Evolutionary conservation across 2,329 filamentous ascomycete species (phyloP).

Genomic region (Paracamarosporium sp.): DNA sequence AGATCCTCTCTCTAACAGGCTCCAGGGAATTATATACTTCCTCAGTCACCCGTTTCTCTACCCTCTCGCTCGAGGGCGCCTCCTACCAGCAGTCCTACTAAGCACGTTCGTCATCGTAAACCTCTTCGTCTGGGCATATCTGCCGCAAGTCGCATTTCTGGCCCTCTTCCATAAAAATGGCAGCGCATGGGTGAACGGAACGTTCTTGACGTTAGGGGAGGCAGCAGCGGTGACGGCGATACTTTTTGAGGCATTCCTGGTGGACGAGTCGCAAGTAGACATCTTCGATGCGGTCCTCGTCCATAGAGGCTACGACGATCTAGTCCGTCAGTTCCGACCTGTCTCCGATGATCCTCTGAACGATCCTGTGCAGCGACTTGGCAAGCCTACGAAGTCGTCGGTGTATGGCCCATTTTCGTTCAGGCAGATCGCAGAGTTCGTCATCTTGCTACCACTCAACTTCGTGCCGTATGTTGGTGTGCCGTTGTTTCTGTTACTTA

Average conservation of each 20-base stretch:
- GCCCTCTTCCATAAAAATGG: conserved; percentile 82
- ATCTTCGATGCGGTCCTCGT: conserved; percentile 82
- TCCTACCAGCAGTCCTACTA: conserved; percentile 82
- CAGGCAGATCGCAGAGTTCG: conserved; percentile 86
- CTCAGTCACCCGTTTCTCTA: conserved; percentile 77
- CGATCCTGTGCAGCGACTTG: conserved; percentile 78
- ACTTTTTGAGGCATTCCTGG: conserved; percentile 59
- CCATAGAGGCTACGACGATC: conserved; percentile 71
- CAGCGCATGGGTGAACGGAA: conserved; percentile 88
- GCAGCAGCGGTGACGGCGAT: conserved; percentile 67
- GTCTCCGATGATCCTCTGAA: conserved; percentile 71
- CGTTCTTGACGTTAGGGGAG: conserved; percentile 79
- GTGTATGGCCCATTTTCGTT: conserved; percentile 89
- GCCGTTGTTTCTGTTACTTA: conserved; percentile 85
- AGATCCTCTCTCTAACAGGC: conserved; percentile 17
- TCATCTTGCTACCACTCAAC: conserved; percentile 74
- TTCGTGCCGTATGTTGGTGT: conserved; percentile 84
- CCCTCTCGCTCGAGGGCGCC: conserved; percentile 77
- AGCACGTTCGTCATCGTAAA: conserved; percentile 83
- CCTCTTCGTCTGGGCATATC: conserved; percentile 85
- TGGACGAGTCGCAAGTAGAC: conserved; percentile 78
- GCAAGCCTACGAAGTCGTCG: conserved; percentile 77
- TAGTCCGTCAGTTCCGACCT: conserved; percentile 53
- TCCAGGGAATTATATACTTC: conserved; percentile 82
- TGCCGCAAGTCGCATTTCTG: conserved; percentile 88